phyloP scores from a whole-genome alignment of 805 yeast species.

The Saccharomycopsis javanensis region DNA sequence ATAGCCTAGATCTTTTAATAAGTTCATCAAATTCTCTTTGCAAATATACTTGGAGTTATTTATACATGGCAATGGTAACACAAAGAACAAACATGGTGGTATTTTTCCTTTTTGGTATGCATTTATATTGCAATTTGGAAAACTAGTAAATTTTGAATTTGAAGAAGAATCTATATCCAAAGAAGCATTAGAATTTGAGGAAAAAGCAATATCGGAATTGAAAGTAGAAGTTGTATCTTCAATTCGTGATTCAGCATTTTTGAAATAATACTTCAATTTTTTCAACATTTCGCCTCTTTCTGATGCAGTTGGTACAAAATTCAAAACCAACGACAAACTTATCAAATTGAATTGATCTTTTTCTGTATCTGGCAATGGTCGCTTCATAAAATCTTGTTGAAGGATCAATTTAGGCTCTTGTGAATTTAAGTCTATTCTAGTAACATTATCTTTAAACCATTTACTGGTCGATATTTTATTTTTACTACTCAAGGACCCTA shows the following conservation, averaged over 20 bases:
- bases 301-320: conserved; percentile 69
- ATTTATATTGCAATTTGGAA: not conserved
- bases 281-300: conserved; percentile 72
- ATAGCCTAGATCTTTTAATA: conserved; percentile 59
- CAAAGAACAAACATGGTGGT: conserved; percentile 52
- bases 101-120: not conserved
- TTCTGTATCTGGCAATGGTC: conserved; percentile 43
- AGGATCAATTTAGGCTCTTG: conserved; percentile 55
- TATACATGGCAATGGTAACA: conserved; percentile 82
- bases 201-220: too few species aligned
- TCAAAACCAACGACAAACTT: conserved; percentile 79
- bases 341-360: conserved; percentile 49
- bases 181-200: too few species aligned
- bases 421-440: conserved; percentile 70
- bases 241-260: conserved; percentile 8
- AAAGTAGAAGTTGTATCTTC: not conserved
- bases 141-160: too few species aligned
- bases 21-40: conserved; percentile 31
- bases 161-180: too few species aligned
- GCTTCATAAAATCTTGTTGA: conserved; percentile 77
- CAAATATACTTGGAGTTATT: conserved; percentile 73
- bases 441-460: conserved; percentile 37
- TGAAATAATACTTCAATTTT: conserved; percentile 48
- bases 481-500: conserved; percentile 66
- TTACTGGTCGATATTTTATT: conserved; percentile 58